Conservation (phyloP, 805 yeast species). For the Spathaspora girioi region DNA sequence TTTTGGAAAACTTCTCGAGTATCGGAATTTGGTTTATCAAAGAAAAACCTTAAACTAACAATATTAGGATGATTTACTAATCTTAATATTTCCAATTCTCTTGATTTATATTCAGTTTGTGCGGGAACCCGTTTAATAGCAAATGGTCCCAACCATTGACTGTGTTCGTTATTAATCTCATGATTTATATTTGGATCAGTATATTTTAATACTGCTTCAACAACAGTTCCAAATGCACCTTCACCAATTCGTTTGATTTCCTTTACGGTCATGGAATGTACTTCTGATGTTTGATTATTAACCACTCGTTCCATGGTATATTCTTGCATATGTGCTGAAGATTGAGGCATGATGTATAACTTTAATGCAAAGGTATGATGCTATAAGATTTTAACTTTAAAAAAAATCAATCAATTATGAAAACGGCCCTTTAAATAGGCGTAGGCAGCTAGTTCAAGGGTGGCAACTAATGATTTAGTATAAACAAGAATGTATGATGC, state of each 20-base stretch:
- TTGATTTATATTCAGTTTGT: slow-evolving; percentile 78
- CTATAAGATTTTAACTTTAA: too few species aligned
- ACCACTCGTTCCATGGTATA: slow-evolving; percentile 47
- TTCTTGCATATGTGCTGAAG: slow-evolving; percentile 17
- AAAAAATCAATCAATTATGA: too few species aligned
- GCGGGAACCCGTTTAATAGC: slow-evolving; percentile 85
- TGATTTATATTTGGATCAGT: slow-evolving; percentile 15
- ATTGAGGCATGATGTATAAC: slow-evolving; percentile 11
- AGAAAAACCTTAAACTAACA: slow-evolving; percentile 64
- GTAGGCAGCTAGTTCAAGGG: too few species aligned
- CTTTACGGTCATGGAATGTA: slow-evolving; percentile 61
- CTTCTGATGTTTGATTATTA: slow-evolving; percentile 50
- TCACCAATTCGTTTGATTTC: slow-evolving; percentile 77
- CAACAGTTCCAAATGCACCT: slow-evolving; percentile 85
- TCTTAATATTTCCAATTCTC: slow-evolving; percentile 75
- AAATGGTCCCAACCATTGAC: slow-evolving; percentile 70
- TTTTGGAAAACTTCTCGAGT: slow-evolving; percentile 73
- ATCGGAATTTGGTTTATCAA: slow-evolving; percentile 59
- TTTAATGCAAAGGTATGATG: too few species aligned
- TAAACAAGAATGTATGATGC: too few species aligned
- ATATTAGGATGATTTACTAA: slow-evolving; percentile 79
- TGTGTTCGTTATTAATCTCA: slow-evolving; percentile 1
- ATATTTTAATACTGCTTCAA: slow-evolving; percentile 57
- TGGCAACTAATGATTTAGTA: too few species aligned
- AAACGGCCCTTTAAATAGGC: too few species aligned